phyloP scores from a whole-genome alignment of 192 early-diverging fungal species.

The Cetraspora pellucida region DNA sequence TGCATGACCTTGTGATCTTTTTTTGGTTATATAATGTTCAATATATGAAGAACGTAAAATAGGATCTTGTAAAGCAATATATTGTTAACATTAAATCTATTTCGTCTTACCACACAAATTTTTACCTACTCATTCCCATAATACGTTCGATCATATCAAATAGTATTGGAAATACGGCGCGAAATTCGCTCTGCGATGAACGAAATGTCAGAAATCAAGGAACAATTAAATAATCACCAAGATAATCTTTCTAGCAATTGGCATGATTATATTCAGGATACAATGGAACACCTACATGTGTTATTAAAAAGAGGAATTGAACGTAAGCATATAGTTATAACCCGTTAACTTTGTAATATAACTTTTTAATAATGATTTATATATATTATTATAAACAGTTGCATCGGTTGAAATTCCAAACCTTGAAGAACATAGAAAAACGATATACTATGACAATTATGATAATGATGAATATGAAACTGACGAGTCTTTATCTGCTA shows the following conservation, averaged over 20 bases:
- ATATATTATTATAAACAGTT: background rate
- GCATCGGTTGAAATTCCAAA: conserved; percentile 8
- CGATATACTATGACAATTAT: background rate
- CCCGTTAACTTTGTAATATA: background rate
- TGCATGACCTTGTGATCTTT: background rate
- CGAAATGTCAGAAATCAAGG: conserved; percentile 21
- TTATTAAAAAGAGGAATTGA: conserved; percentile 30
- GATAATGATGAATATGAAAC: background rate
- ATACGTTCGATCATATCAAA: no score
- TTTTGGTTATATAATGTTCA: background rate
- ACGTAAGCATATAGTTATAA: background rate
- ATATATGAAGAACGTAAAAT: background rate
- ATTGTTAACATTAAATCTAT: background rate
- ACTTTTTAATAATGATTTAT: background rate
- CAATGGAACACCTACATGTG: conserved; percentile 23
- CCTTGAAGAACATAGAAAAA: background rate
- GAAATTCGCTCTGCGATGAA: conserved; percentile 17
- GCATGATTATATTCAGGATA: conserved; percentile 28
- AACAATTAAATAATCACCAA: conserved; percentile 14
- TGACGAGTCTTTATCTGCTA: background rate
- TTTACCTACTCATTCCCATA: background rate
- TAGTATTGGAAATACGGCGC: conserved; percentile 27
- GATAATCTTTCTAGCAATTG: conserved; percentile 10
- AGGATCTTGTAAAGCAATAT: background rate
- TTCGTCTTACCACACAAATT: background rate